Conservation (phyloP, 1,139 yeast genomes). For the Geotrichum europaeum region DNA sequence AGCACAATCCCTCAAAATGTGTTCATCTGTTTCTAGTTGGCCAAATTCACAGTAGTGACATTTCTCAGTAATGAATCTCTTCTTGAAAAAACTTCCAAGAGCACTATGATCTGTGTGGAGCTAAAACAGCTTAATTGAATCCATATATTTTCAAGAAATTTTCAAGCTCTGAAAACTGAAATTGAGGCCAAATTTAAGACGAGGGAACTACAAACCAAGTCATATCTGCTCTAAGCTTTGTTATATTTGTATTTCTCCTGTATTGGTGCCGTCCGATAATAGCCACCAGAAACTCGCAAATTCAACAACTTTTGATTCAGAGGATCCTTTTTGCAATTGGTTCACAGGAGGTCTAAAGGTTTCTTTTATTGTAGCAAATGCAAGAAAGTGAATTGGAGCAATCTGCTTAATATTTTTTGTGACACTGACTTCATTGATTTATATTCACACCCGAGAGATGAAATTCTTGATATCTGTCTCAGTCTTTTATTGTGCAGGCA, state of each 20-base stretch:
- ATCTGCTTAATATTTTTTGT: conserved; percentile 8
- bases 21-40: too few species aligned
- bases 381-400: conserved; percentile 6
- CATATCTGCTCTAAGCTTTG: conserved; percentile 10
- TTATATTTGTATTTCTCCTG: conserved; percentile 6
- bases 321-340: conserved; percentile 7
- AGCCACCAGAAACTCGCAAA: neutral
- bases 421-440: conserved; percentile 5
- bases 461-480: neutral
- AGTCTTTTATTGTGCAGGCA: neutral
- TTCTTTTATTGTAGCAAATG: conserved; percentile 4
- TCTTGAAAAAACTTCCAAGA: too few species aligned
- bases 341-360: conserved; percentile 8
- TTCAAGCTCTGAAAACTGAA: too few species aligned
- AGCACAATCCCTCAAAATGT: too few species aligned
- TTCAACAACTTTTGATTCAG: conserved; percentile 3
- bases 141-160: too few species aligned
- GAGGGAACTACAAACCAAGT: conserved; percentile 6
- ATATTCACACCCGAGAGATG: conserved; percentile 12
- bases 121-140: too few species aligned
- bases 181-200: too few species aligned
- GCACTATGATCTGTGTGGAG: too few species aligned
- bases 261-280: neutral
- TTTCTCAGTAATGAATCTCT: too few species aligned
- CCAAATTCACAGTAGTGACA: too few species aligned